A percentile compares a stretch with the other conserved stretches of the same genome.
Evolutionary conservation across 2,329 filamentous ascomycete genomes (phyloP).

Genomic region (Cordyceps farinosa): DNA sequence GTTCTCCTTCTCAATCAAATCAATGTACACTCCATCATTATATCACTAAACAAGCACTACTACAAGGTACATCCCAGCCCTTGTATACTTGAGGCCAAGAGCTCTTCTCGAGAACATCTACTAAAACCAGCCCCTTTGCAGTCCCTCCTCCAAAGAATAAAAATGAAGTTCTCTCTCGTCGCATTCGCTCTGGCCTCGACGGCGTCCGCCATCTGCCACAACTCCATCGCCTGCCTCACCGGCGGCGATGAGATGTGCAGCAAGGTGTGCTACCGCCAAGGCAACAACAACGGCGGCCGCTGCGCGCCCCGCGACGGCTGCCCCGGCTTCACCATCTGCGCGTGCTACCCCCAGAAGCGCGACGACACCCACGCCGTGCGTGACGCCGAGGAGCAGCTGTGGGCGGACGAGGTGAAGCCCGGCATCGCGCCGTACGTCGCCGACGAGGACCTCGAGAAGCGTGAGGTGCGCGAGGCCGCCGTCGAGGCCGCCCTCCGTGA

Average conservation of each 20-base stretch:
- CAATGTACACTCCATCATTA: neutral
- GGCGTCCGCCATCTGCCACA: neutral
- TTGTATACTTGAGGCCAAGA: neutral
- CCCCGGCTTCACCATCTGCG: neutral
- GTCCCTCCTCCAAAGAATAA: neutral
- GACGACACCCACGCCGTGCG: neutral
- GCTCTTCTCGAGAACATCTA: neutral
- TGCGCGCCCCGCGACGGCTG: neutral
- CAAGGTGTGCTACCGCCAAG: neutral
- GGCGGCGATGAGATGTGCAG: neutral
- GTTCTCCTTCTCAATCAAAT: neutral
- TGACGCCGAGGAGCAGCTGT: neutral
- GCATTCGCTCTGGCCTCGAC: neutral
- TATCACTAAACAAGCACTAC: too few relatives aligned
- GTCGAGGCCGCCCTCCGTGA: neutral
- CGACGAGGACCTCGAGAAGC: neutral
- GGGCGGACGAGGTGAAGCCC: neutral
- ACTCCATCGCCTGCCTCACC: neutral
- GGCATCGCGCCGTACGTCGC: neutral
- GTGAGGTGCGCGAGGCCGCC: neutral
- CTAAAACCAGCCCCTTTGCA: neutral
- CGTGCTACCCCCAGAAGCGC: neutral
- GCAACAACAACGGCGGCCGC: neutral
- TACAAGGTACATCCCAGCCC: neutral
- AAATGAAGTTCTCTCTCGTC: neutral